phyloP scores from a whole-genome alignment of 495 filamentous ascomycete genomes.

The Penicillium cosmopolitanum region DNA sequence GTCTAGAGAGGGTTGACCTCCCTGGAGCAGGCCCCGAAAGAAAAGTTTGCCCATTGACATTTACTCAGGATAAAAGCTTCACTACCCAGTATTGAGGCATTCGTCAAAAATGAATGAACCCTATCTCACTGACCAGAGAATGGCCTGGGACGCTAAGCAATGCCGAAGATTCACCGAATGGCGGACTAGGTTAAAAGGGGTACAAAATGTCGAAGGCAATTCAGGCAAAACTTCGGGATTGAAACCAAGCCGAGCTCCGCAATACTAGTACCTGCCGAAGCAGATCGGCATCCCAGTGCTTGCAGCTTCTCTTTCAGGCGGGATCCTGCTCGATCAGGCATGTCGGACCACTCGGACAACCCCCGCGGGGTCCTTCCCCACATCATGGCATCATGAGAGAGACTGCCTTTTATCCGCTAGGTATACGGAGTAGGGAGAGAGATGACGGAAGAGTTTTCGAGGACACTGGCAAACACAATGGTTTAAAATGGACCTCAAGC shows the following conservation, averaged over 20 bases:
- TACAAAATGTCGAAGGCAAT: too few species aligned
- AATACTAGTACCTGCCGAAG: background rate
- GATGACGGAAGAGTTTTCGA: background rate
- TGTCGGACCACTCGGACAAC: conserved; percentile 9
- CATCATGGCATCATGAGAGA: conserved; percentile 3
- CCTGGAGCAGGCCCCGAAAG: too few species aligned
- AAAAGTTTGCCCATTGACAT: too few species aligned
- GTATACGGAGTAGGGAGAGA: background rate
- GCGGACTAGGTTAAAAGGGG: too few species aligned
- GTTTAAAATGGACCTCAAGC: background rate
- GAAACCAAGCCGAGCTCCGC: background rate
- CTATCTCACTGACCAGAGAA: too few species aligned
- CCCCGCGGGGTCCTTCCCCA: conserved; percentile 5
- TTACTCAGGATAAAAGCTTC: too few species aligned
- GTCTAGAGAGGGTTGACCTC: too few species aligned
- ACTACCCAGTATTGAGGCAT: too few species aligned
- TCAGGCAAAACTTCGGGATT: too few species aligned
- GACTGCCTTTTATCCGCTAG: background rate
- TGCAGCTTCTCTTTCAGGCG: background rate
- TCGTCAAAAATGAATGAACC: too few species aligned
- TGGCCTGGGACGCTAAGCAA: too few species aligned
- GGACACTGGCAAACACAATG: background rate
- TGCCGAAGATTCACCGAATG: too few species aligned
- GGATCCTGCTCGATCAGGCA: conserved; percentile 1
- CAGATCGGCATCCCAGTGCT: conserved; percentile 11